A percentile compares a stretch with the other conserved stretches of the same genome.
Evolutionary conservation across 2,329 filamentous ascomycete genomes (phyloP).

Genomic region (Rhynchosporium graminicola): DNA sequence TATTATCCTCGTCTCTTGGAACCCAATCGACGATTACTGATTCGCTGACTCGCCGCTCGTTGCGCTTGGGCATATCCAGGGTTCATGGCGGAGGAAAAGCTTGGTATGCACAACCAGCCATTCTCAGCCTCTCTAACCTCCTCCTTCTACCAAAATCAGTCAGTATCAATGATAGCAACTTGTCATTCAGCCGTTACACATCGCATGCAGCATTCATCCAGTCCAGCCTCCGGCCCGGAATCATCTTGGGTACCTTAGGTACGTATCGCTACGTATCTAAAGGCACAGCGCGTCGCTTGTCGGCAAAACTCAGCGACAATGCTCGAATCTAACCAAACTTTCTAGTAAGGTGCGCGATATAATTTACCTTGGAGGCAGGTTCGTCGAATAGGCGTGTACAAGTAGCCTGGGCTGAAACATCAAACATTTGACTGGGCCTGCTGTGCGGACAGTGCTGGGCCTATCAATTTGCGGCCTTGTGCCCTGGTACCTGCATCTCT

Average conservation of each 20-base stretch:
- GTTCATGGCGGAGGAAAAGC: conserved; percentile 20
- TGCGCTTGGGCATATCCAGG: conserved; percentile 19
- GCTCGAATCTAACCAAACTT: not conserved
- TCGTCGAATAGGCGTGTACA: not conserved
- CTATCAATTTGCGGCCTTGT: no score
- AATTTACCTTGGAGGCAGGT: not conserved
- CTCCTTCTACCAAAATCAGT: not conserved
- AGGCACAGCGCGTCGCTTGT: conserved; percentile 11
- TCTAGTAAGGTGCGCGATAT: no score
- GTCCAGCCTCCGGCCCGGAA: not conserved
- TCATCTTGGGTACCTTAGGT: conserved; percentile 1
- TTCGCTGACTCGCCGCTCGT: not conserved
- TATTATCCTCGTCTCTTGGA: no score
- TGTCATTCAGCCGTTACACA: conserved; percentile 17
- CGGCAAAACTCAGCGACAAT: conserved; percentile 3
- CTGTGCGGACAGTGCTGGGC: no score
- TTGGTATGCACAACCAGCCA: conserved; percentile 19
- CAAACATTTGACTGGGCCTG: conserved; percentile 8
- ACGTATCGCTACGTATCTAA: not conserved
- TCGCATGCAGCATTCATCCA: conserved; percentile 1
- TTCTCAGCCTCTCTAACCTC: conserved; percentile 1
- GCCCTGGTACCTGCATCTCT: conserved; percentile 21
- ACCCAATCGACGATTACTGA: no score
- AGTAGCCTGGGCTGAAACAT: conserved; percentile 19
- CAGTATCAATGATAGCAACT: not conserved